These are phyloP conservation scores for Colletotrichum neosansevieriae DNA, from an alignment of 2,329 filamentous ascomycete species.

Conservation along the genomic window DNA sequence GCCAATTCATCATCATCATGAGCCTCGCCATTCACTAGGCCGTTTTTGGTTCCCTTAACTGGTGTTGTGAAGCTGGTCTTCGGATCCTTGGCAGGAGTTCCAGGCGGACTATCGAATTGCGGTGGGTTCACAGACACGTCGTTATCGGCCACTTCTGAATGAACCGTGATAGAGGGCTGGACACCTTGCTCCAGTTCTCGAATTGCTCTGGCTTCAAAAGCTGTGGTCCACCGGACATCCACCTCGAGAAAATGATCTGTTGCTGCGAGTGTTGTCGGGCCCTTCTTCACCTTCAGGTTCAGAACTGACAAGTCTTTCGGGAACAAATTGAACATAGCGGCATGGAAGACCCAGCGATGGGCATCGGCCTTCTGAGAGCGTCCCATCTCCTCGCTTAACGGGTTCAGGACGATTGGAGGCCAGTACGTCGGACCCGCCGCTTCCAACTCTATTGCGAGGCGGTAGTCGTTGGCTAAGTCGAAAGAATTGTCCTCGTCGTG, in stretches of 20 bases:
- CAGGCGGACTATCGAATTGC: conserved; percentile 3
- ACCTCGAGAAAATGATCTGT: conserved; percentile 64
- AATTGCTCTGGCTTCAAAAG: conserved; percentile 50
- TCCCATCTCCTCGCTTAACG: conserved; percentile 21
- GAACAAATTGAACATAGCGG: conserved; percentile 56
- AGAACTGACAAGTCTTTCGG: conserved; percentile 50
- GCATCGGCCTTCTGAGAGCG: conserved; percentile 37
- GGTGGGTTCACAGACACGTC: not conserved
- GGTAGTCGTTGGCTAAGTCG: conserved; percentile 63
- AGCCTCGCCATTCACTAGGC: conserved; percentile 38
- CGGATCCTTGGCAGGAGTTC: not conserved
- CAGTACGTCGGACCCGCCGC: conserved; percentile 62
- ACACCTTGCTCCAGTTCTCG: conserved; percentile 54
- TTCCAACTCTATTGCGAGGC: conserved; percentile 64
- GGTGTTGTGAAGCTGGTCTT: conserved; percentile 14
- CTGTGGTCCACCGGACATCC: conserved; percentile 60
- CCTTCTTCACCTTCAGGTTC: conserved; percentile 51
- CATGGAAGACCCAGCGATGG: conserved; percentile 55
- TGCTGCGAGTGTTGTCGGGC: conserved; percentile 44
- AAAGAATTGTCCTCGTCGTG: conserved; percentile 60
- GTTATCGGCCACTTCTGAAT: conserved; percentile 31
- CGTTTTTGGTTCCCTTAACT: conserved; percentile 33
- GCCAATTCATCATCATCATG: conserved; percentile 60
- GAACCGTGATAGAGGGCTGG: conserved; percentile 58
- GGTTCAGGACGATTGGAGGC: conserved; percentile 57